phyloP scores from a whole-genome alignment of 73 alveolate genomes.

The Urostyla sp. region DNA sequence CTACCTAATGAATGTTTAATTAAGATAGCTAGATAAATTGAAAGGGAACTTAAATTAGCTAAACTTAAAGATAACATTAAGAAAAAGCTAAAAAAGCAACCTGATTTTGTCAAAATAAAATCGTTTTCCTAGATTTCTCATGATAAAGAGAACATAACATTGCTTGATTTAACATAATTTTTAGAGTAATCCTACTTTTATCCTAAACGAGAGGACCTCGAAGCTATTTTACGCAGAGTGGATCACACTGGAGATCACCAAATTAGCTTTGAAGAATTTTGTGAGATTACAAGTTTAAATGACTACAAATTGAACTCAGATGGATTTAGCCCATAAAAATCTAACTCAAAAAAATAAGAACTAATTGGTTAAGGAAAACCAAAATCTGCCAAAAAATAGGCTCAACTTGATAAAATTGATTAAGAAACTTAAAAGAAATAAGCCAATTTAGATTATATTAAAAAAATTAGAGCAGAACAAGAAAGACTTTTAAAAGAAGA shows the following conservation, averaged over 20 bases:
- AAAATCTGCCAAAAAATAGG: conserved; percentile 28
- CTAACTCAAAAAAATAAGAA: background rate
- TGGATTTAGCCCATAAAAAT: background rate
- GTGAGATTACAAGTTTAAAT: conserved; percentile 24
- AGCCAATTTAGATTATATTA: background rate
- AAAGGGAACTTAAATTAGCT: conserved; percentile 8
- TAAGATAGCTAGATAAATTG: background rate
- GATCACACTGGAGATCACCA: conserved; percentile 40
- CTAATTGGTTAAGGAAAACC: conserved; percentile 2
- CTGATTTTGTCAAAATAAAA: conserved; percentile 13
- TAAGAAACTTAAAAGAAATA: conserved; percentile 29
- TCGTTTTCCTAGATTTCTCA: conserved; percentile 2
- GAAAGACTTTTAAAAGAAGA: background rate
- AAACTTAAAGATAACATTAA: background rate
- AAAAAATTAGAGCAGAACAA: background rate
- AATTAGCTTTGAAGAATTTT: conserved; percentile 21
- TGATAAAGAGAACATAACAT: background rate
- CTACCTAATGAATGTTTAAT: background rate
- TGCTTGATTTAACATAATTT: conserved; percentile 2
- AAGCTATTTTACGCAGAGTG: conserved; percentile 35
- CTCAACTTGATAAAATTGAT: background rate
- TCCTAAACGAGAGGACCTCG: conserved; percentile 34
- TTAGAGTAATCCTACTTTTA: background rate
- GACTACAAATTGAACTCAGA: background rate
- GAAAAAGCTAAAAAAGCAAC: conserved; percentile 15